Base-by-base conservation (phyloP, 2,329 filamentous ascomycete genomes). In the Aaosphaeria arxii region DNA sequence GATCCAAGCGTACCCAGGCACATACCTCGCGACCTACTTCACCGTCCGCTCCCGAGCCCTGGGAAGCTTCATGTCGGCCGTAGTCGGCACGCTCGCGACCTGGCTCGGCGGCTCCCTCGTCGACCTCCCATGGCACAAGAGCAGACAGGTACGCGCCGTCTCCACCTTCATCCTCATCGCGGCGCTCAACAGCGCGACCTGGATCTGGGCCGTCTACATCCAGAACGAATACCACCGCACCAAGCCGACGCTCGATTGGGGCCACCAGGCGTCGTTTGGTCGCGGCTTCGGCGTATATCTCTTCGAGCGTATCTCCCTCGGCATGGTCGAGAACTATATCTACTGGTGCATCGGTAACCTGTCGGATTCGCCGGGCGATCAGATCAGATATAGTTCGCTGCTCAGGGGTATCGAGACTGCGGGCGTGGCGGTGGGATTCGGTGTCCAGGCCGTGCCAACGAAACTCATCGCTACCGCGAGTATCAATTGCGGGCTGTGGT, bases 1-100 rank as follows among this genome's bases (percentile, higher is more conserved):
- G 72, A 78, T 76, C 50, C 59, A 62, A 32, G 75, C 75, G 0
- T 79, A 79, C 29, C 61, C 76, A 5, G 74, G 75, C 5, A 79
- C 77, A 11, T 80, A 79, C 54, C 68, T 78, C 11, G 74, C 77
- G 7, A 74, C 72, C 9, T 80, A 79, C 61, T 79, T 79, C 52
- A 77, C 74, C 5, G 77, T 79, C 4, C 71, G 77, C 2, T 64
- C 77, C 0, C 67, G 77, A 3, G 73, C 77, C 1, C 62, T 79
- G 3, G 72, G 71, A 0, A 71, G 73, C 0, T 57, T 80, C 43
- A 67, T 71, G 1, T 75, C 76, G 0, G 74, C 74, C 6, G 58
- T 79, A n/a, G 72, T 69, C 1, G 75, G 74, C 0, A 71, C 72
- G 0, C 54, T 63, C 11, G 73, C 73, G 36, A 76, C 77, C 44